Conservation (phyloP, 768 basidiomycete genomes). For the Scleroderma citrinum region DNA sequence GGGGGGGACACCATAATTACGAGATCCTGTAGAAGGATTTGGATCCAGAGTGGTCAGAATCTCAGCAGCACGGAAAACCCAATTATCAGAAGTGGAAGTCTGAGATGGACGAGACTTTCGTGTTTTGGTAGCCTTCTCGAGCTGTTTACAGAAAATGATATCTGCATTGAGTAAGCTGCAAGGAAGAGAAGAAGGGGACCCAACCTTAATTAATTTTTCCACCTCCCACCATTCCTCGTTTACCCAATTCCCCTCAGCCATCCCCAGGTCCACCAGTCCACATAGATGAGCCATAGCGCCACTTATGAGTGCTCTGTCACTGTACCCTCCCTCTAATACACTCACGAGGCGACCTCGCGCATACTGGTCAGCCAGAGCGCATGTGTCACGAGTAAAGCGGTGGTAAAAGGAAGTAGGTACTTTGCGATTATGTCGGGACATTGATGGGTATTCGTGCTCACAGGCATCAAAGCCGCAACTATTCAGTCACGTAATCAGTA, state of each 20-base stretch:
- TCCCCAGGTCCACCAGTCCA: conserved; percentile 44
- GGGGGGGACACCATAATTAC: conserved; percentile 20
- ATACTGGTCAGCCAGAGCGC: conserved; percentile 55
- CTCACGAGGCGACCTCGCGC: conserved; percentile 72
- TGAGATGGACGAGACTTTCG: conserved; percentile 38
- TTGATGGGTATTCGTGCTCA: conserved; percentile 83
- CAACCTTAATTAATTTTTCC: conserved; percentile 54
- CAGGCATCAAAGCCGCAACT: conserved; percentile 95
- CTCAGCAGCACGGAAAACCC: conserved; percentile 52
- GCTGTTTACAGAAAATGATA: conserved; percentile 29
- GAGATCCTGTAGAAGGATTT: conserved; percentile 2
- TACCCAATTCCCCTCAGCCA: conserved; percentile 18
- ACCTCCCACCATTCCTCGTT: conserved; percentile 58
- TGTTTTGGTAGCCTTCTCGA: conserved; percentile 62
- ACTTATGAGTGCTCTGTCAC: conserved; percentile 80
- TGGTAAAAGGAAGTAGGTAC: conserved; percentile 85
- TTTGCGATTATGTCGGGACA: conserved; percentile 89
- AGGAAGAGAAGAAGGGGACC: conserved; percentile 2
- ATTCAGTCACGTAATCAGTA: conserved; percentile 1
- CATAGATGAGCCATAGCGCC: conserved; percentile 77
- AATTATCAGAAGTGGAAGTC: conserved; percentile 35
- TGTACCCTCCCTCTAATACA: conserved; percentile 94
- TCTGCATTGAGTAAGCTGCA: not conserved
- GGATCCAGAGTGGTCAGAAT: conserved; percentile 12
- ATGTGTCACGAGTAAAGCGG: conserved; percentile 71